A percentile compares a stretch with the other conserved stretches of the same genome.
phyloP scores from a whole-genome alignment of 208 protist species.

The Acanthamoeba triangularis region DNA sequence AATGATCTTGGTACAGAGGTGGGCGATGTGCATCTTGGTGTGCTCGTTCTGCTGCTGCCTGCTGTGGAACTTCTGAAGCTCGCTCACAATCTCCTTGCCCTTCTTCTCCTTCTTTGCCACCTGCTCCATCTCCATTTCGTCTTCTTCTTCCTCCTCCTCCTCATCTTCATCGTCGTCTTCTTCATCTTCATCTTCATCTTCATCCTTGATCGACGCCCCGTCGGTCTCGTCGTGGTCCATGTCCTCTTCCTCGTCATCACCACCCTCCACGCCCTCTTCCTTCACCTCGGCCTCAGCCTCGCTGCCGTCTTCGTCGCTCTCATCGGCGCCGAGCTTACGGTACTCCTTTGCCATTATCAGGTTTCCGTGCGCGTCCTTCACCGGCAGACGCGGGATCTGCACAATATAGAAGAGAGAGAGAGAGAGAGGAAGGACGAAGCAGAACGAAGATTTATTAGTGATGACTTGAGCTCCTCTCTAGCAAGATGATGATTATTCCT shows the following conservation, averaged over 20 bases:
- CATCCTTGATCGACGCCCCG: neutral
- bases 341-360: conserved; percentile 15
- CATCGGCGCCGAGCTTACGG: neutral
- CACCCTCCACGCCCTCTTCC: neutral
- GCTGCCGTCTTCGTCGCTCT: neutral
- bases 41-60: conserved; percentile 42
- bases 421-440: neutral
- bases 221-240: neutral
- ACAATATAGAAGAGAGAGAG: neutral
- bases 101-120: neutral
- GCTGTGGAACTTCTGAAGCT: conserved; percentile 37
- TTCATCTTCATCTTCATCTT: conserved; percentile 1
- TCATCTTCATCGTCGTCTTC: neutral
- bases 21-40: conserved; percentile 49
- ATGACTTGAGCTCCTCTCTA: neutral
- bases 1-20: conserved; percentile 63
- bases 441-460: conserved; percentile 35
- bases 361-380: conserved; percentile 56
- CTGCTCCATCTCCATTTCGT: neutral
- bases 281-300: neutral
- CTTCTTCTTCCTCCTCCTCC: neutral
- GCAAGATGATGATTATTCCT: neutral
- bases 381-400: conserved; percentile 57
- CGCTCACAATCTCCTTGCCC: conserved; percentile 5
- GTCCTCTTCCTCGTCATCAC: neutral